Evolutionary conservation across 1,139 yeast species (phyloP), one percentile per base, ranked within the genome.

Genomic region (Candida pseudoviswanathii): DNA sequence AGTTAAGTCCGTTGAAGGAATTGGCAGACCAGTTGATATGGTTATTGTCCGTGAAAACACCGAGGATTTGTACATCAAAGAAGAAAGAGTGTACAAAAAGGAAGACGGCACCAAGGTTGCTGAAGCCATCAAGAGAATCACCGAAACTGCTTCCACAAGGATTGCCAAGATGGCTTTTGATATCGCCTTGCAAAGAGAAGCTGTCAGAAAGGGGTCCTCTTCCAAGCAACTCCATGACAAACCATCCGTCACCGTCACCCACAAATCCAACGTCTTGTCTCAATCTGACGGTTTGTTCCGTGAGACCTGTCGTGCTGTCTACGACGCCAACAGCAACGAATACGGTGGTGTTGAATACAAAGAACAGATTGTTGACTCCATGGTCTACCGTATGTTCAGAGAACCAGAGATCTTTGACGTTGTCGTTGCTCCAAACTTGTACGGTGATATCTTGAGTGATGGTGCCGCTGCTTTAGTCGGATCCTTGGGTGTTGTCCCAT

Each of bases 391-490:
- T 70, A 84, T 94, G 92, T 94, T 94, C 84, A 85, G 97, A 72
- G 97, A 94, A 71, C 99, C 99, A 47, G 92, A 91, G 66, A 85
- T 88, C 67, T 94, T 94, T 63, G 99, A 94, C 65, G 99, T 95
- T 51, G 95, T 94, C 39, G 99, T 94, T 49, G 99, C 98, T 54
- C 99, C 99, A 63, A 94, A 95, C 80, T 80, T 94, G 68, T 94
- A 94, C 70, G 99, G 99, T 68, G 99, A 94, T 70, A 91, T 94
- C 60, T 78, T 95, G 61, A 88, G 96, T 59, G 99, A 94, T 66
- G 99, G 99, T 71, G 99, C 99, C 50, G 99, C 99, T 61, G 99
- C 99, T 27, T 81, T 94, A 54, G 99, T 94, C 43, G 99, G 99
- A 46, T 94, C 99, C 31, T 82, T 94, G 57, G 99, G 99, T 66